Evolutionary conservation across 1,139 yeast genomes (phyloP), one percentile per base, ranked within the genome.

Genomic region (Suhomyces taliae): DNA sequence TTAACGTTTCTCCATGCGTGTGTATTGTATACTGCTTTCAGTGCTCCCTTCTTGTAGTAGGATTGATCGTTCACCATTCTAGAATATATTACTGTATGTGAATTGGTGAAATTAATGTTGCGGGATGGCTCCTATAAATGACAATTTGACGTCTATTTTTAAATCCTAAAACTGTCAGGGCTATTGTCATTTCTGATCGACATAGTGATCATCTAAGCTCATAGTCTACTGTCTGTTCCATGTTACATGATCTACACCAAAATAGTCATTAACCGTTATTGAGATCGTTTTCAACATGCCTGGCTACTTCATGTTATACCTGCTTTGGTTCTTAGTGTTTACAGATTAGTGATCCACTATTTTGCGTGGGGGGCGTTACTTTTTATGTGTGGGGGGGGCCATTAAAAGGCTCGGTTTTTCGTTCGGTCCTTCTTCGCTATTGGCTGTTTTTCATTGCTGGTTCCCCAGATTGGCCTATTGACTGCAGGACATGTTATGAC

Each of bases 1-100:
- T 55, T 61, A 2, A 67, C 72, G 2, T 61, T 65, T 48, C 76
- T 55, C 72, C 74, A 69, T 10, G 60, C 47, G 51, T 71, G 76
- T 7, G 75, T 62, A 29, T 59, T 54, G n/a, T 66, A 53, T 8
- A 65, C 52, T 15, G 59, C 45, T 41, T 54, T 50, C 12, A 59
- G 52, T 45, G 49, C 62, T 2, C 69, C 70, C 8, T 56, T 43
- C 8, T 46, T 51, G 48, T 66, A 66, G 46, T 65, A 66, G 4
- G 56, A 56, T 54, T 64, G 67, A 33, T 58, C 48, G 8, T 39
- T 36, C 9, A 40, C 45, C 51, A 48, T 14, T 14, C 15, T 14
- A 14, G 15, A 14, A 14, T 14, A 14, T 14, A 14, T 14, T 14
- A 14, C 15, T 14, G 15, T 14, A 14, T 14, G 15, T 14, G 34